Conservation (phyloP, 495 filamentous ascomycete species). For the Aspergillus nanangensis region DNA sequence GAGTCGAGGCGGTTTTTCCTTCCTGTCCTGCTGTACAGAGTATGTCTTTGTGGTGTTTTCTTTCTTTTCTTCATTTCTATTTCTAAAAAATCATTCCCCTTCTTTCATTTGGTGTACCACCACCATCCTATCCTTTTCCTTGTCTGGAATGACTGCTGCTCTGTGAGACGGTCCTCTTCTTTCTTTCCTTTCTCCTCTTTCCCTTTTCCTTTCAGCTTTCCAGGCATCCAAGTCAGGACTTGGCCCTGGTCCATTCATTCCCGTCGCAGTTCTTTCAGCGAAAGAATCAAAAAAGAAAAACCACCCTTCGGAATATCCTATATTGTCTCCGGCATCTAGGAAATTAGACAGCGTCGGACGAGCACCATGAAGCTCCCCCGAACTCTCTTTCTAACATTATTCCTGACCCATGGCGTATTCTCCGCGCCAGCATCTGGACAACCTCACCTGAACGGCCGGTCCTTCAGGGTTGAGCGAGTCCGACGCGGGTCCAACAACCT, state of each 20-base stretch:
- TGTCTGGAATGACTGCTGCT: slow-evolving; percentile 4
- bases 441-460: slow-evolving; percentile 28
- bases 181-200: slow-evolving; percentile 21
- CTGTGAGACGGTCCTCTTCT: slow-evolving; percentile 12
- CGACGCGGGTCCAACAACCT: slow-evolving; percentile 48
- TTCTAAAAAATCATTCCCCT: not conserved
- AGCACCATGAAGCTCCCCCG: slow-evolving; percentile 27
- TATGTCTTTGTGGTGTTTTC: not conserved
- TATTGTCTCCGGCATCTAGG: not conserved
- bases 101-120: slow-evolving; percentile 1
- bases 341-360: not conserved
- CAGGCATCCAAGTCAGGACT: slow-evolving; percentile 17
- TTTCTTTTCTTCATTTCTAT: not conserved
- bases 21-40: not conserved
- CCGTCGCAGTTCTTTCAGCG: not conserved
- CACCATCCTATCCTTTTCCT: slow-evolving; percentile 4
- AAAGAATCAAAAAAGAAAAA: not conserved
- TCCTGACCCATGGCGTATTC: slow-evolving; percentile 34
- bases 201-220: slow-evolving; percentile 9
- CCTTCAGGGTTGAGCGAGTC: slow-evolving; percentile 58
- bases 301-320: not conserved
- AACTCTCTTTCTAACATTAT: slow-evolving; percentile 26
- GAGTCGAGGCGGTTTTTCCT: not conserved
- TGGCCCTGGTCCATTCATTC: slow-evolving; percentile 9
- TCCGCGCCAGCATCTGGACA: slow-evolving; percentile 23